A percentile compares a stretch with the other conserved stretches of the same genome.
phyloP scores from a whole-genome alignment of 2,329 filamentous ascomycete species.

The Colletotrichum noveboracense region DNA sequence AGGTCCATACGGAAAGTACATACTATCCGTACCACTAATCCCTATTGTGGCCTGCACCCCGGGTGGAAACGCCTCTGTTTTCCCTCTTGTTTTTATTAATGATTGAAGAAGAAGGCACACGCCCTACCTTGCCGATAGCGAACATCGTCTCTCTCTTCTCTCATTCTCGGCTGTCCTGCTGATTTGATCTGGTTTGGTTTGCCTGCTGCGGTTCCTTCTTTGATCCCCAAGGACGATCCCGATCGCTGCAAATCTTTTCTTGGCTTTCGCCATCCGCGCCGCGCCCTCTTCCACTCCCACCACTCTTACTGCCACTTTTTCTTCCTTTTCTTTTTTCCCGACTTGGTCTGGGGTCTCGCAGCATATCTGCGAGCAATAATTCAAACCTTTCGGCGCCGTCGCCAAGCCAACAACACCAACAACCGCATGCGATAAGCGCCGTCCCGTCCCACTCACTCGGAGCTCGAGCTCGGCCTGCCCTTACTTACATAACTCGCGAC shows the following conservation, averaged over 20 bases:
- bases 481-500: not conserved
- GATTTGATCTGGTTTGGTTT: not conserved
- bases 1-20: not conserved
- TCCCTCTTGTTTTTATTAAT: not conserved
- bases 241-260: conserved; percentile 6
- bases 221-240: not conserved
- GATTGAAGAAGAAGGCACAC: not conserved
- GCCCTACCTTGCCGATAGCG: not conserved
- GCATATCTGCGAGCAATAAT: not conserved
- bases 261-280: not conserved
- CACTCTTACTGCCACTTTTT: not conserved
- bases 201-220: not conserved
- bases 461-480: not conserved
- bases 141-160: not conserved
- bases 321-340: not conserved
- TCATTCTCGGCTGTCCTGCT: not conserved
- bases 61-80: conserved; percentile 12
- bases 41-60: conserved; percentile 7
- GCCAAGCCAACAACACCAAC: not conserved
- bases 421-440: not conserved
- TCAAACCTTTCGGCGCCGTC: not conserved
- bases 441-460: not conserved
- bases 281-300: not conserved
- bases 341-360: not conserved
- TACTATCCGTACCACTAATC: not conserved